Evolutionary conservation across 2,329 filamentous ascomycete genomes (phyloP).

Genomic region (Trichoderma sp.): DNA sequence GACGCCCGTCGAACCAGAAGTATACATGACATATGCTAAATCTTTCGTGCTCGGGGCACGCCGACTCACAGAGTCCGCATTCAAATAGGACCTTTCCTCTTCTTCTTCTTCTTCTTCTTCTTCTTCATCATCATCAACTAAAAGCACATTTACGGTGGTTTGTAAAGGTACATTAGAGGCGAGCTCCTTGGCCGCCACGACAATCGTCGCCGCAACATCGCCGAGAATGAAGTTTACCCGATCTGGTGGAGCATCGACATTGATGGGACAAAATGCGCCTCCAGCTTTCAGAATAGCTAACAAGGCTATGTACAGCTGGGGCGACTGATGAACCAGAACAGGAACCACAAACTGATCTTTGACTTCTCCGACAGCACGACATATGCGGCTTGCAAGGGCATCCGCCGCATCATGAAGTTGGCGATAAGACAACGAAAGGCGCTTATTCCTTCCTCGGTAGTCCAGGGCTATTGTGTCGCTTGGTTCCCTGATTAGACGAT

Average conservation of each 20-base stretch:
- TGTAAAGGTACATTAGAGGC: conserved; percentile 45
- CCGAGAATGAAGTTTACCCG: conserved; percentile 77
- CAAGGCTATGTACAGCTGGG: conserved; percentile 75
- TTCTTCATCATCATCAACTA: too few relatives aligned
- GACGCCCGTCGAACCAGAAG: conserved; percentile 84
- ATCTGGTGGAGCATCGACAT: conserved; percentile 75
- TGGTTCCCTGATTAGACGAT: conserved; percentile 61
- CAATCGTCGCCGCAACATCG: conserved; percentile 72
- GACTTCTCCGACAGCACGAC: conserved; percentile 22
- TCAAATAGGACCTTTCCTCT: conserved; percentile 24
- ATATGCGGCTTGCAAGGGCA: conserved; percentile 57
- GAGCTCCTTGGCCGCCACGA: conserved; percentile 65
- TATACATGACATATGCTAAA: conserved; percentile 91
- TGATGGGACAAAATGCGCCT: conserved; percentile 83
- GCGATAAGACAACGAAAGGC: conserved; percentile 60
- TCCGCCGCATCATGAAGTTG: conserved; percentile 64
- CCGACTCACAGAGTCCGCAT: conserved; percentile 24
- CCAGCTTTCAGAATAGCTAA: conserved; percentile 80
- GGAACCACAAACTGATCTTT: conserved; percentile 62
- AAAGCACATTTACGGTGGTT: conserved; percentile 41
- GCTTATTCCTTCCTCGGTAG: conserved; percentile 36
- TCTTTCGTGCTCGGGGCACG: conserved; percentile 41
- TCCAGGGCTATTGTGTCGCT: conserved; percentile 40
- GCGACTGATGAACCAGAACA: conserved; percentile 75
- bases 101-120: too few relatives aligned